Base-by-base conservation (phyloP, 768 basidiomycete genomes). In the Lactifluus hygrophoroides region DNA sequence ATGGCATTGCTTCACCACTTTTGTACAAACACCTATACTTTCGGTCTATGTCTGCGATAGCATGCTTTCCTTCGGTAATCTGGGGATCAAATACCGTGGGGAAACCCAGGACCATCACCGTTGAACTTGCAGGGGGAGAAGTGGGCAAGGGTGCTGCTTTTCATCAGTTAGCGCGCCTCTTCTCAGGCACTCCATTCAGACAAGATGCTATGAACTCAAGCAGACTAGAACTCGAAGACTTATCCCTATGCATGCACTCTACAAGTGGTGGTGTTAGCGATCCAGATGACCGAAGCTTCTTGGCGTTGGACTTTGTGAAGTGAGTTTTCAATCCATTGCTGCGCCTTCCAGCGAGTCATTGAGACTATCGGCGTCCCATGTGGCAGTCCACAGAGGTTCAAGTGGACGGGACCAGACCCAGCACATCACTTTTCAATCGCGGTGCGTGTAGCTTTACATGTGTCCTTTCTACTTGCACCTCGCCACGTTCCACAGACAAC, bases 351-450 rank as follows among this genome's bases (percentile, higher is more conserved):
- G n/a, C n/a, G n/a, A n/a, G n/a, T n/a, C n/a, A n/a, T n/a, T n/a
- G n/a, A n/a, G n/a, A n/a, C n/a, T n/a, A n/a, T n/a, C n/a, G n/a
- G 25, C 30, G 38, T 47, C 38, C 11, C 14, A 34, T 40, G 10
- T 55, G 30, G 17, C 57, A 80, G 80, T 51, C 81, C 80, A 34
- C 70, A 68, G 45, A 66, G 62, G 21, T 83, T 83, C 63, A 69
- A 69, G 21, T 84, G 84, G 84, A 77, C 71, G n/a, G 79, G 81
- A 3, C 81, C 80, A 4, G 81, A 82, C 64, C 81, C 82, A 25
- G 77, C 76, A 13, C 81, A 84, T 57, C 79, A 84, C 62, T 80
- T 83, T 64, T 82, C 82, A 1, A 80, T 72, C n/a, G 80, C 82
- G 30, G 83, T 83, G 64, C 63, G 79, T 73, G 28, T 47, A n/a